Percentiles rank a stretch among this genome's conserved stretches.
Evolutionary conservation across 2,329 filamentous ascomycete species (phyloP).

Genomic region (Alternaria alternata): DNA sequence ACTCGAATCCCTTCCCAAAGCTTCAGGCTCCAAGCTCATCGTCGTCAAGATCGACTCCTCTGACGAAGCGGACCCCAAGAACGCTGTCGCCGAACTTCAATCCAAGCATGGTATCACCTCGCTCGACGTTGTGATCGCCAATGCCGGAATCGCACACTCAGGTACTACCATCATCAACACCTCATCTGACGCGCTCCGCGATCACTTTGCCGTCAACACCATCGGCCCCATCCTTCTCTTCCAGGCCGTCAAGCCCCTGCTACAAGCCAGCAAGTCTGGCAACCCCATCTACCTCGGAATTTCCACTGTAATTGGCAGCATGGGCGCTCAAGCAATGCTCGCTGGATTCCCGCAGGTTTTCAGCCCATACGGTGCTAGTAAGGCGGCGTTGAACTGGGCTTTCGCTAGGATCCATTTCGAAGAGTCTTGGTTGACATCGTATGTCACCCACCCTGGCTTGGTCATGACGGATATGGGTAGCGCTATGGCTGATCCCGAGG

Average conservation of each 20-base stretch:
- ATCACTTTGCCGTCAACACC: conserved; percentile 53
- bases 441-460: conserved; percentile 22
- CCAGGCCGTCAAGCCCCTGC: conserved; percentile 49
- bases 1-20: conserved; percentile 46
- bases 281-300: conserved; percentile 25
- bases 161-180: neutral
- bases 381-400: conserved; percentile 26
- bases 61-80: conserved; percentile 7
- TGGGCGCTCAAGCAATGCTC: neutral
- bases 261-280: conserved; percentile 34
- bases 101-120: conserved; percentile 46
- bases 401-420: conserved; percentile 19
- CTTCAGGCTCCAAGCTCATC: conserved; percentile 19
- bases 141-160: conserved; percentile 54
- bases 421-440: conserved; percentile 16
- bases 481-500: neutral
- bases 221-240: conserved; percentile 41
- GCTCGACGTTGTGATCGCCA: conserved; percentile 63
- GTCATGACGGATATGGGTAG: conserved; percentile 1
- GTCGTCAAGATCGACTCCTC: conserved; percentile 27
- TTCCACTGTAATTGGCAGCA: conserved; percentile 15
- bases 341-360: neutral
- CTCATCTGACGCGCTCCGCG: neutral
- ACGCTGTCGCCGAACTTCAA: conserved; percentile 16
- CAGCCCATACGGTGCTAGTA: conserved; percentile 15